Evolutionary conservation across 768 basidiomycete genomes (phyloP), one percentile per base, ranked within the genome.

Genomic region (Sistotremastrum niveocremeum): DNA sequence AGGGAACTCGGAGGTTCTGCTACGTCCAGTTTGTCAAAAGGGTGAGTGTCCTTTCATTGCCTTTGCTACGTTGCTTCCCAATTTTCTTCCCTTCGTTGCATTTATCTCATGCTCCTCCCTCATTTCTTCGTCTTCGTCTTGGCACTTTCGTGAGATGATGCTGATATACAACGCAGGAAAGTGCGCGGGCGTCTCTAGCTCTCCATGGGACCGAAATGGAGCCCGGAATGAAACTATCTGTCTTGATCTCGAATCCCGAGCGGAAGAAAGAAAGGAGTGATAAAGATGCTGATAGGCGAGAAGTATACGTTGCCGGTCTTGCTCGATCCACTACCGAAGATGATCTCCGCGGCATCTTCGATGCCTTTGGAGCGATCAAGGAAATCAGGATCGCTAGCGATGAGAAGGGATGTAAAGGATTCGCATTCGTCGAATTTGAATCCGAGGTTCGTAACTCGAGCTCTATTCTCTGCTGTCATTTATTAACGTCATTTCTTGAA

Each of bases 391-490:
- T 97, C 58, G 77, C 78, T 2, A 64, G 74, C 44, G 87, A 90
- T 48, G 73, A 81, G 34, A 72, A 75, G 39, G 81, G 80, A 0
- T 71, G 71, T 32, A 90, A 79, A 58, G 93, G 95, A 1, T 93
- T 87, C 57, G 93, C 86, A 0, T 98, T 98, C 55, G 69, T 98
- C 33, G 91, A 97, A 57, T 98, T 86, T 56, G 81, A 84, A 49
- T 70, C 77, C 12, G 81, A 85, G 68, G 93, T 89, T 49, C 40
- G 71, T 56, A 5, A 4, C 42, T 20, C 20, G 20, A 20, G 20
- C 20, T 8, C 28, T n/a, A n/a, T 4, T 48, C 37, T 37, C 12
- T 20, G 20, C 28, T 37, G 34, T 39, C 10, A 28, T 37, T 6
- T 1, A 5, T 20, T 37, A 37, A 51, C 7, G 2, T 6, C 38